Conservation (phyloP, 2,329 filamentous ascomycete species). For the Aspergillus amoenus region DNA sequence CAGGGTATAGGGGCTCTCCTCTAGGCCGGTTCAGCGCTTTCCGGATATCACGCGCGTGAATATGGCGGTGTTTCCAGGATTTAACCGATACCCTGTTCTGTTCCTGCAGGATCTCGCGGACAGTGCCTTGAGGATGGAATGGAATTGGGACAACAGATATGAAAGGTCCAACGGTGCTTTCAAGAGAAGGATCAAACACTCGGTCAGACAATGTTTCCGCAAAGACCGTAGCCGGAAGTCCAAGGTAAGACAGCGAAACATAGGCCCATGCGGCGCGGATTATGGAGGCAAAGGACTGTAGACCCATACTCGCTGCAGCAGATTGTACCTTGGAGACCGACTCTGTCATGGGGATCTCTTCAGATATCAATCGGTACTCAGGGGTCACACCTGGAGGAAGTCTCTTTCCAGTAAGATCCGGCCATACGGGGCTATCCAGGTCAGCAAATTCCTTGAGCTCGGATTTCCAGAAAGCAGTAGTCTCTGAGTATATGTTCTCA, state of each 20-base stretch:
- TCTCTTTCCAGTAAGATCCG: constrained; percentile 26
- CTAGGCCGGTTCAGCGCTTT: constrained; percentile 27
- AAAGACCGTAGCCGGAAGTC: constrained; percentile 27
- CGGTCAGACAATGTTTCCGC: constrained; percentile 35
- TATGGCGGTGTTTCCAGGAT: constrained; percentile 26
- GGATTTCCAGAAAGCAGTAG: constrained; percentile 25
- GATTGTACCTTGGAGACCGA: constrained; percentile 19
- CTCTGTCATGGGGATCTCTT: constrained; percentile 18
- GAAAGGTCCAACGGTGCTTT: constrained; percentile 31
- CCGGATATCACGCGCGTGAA: constrained; percentile 31
- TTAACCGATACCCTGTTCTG: constrained; percentile 27
- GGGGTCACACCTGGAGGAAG: constrained; percentile 12
- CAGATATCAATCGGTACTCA: constrained; percentile 20
- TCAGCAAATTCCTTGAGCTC: constrained; percentile 24
- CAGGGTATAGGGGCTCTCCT: constrained; percentile 31
- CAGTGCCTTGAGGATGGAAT: constrained; percentile 26
- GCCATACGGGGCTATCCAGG: constrained; percentile 27
- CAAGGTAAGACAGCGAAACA: constrained; percentile 29
- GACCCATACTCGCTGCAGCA: constrained; percentile 22
- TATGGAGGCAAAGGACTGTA: constrained; percentile 30
- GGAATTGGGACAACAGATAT: constrained; percentile 36
- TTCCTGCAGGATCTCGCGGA: constrained; percentile 24
- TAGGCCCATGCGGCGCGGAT: constrained; percentile 31
- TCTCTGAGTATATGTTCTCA: constrained; percentile 14
- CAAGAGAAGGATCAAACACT: constrained; percentile 26